phyloP scores from a whole-genome alignment of 2,329 filamentous ascomycete genomes.

The Aspergillus quadricinctus region DNA sequence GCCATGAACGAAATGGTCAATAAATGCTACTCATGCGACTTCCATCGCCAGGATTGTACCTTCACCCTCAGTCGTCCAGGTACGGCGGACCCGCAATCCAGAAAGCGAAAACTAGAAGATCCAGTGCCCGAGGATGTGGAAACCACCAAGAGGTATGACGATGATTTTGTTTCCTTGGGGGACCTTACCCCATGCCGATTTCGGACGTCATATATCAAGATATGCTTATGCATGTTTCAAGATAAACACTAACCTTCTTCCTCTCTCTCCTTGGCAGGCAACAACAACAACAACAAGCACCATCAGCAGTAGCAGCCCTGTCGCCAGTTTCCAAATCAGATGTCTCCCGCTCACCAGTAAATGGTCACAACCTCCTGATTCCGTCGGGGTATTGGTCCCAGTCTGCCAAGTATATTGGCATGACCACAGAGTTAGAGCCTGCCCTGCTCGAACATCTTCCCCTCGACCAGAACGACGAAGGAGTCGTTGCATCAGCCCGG shows the following conservation, averaged over 20 bases:
- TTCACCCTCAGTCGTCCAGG: constrained; percentile 27
- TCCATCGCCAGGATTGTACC: constrained; percentile 43
- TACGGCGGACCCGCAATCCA: constrained; percentile 23
- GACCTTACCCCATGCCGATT: constrained; percentile 12
- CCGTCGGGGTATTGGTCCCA: constrained; percentile 33
- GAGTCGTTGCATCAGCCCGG: constrained; percentile 30
- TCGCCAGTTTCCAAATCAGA: constrained; percentile 18
- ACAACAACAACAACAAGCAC: neutral
- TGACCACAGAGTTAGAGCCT: constrained; percentile 41
- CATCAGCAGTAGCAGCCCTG: constrained; percentile 8
- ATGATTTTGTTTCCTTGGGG: constrained; percentile 1
- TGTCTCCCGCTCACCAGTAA: constrained; percentile 13
- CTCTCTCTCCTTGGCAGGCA: constrained; percentile 17
- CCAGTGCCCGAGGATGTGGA: constrained; percentile 23
- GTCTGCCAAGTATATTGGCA: constrained; percentile 39
- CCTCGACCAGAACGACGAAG: constrained; percentile 38
- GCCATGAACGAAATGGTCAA: constrained; percentile 42
- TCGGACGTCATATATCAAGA: constrained; percentile 17
- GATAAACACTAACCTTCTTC: constrained; percentile 12
- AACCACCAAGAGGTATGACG: constrained; percentile 35
- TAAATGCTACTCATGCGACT: constrained; percentile 43
- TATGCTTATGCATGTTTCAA: constrained; percentile 2
- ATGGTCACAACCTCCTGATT: constrained; percentile 20
- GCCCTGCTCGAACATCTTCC: constrained; percentile 38
- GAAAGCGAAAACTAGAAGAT: constrained; percentile 40